Conservation (phyloP, 768 basidiomycete genomes). For the Melanogaster broomeanus region DNA sequence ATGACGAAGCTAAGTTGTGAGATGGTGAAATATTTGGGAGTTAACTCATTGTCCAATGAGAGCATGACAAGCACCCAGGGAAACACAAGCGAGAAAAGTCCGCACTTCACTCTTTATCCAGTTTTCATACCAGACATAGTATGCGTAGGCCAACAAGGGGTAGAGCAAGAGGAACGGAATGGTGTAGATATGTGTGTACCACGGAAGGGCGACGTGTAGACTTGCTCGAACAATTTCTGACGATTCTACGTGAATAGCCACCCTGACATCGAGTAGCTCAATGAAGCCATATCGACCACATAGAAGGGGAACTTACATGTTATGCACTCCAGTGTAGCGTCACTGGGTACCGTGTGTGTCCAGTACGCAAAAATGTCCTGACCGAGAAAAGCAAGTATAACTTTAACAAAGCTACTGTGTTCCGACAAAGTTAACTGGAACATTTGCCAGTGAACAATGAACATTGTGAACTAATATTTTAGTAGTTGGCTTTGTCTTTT, state of each 20-base stretch:
- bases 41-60: not conserved
- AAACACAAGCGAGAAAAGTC: constrained; percentile 92
- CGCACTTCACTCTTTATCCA: constrained; percentile 95
- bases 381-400: not conserved
- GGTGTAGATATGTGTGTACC: constrained; percentile 72
- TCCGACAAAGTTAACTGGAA: not conserved
- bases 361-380: not conserved
- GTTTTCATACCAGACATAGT: constrained; percentile 86
- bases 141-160: constrained; percentile 85
- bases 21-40: no score
- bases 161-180: constrained; percentile 80
- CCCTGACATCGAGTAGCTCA: constrained; percentile 26
- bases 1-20: not conserved
- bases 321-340: constrained; percentile 6
- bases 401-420: not conserved
- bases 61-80: constrained; percentile 84
- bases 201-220: constrained; percentile 66
- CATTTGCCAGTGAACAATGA: no score
- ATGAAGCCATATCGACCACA: not conserved
- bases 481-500: constrained; percentile 29
- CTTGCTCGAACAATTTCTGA: constrained; percentile 68
- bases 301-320: constrained; percentile 16
- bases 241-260: constrained; percentile 56
- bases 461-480: no score
- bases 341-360: not conserved